phyloP scores from a whole-genome alignment of 2,329 filamentous ascomycete species.

The Ophiostoma piceae region DNA sequence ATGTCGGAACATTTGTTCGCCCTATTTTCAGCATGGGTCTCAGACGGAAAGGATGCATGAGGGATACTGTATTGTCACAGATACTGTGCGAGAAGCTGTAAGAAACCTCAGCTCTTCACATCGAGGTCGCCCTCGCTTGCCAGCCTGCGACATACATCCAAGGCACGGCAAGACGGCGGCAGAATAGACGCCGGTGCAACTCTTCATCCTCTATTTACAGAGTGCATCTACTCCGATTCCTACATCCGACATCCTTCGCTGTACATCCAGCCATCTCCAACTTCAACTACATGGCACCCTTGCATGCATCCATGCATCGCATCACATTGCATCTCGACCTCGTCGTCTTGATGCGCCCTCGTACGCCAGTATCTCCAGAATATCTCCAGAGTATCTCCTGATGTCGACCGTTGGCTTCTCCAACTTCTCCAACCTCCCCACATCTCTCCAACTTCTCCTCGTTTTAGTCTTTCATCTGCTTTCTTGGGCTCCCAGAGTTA shows the following conservation, averaged over 20 bases:
- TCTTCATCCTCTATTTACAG: not conserved
- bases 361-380: not conserved
- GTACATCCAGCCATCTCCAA: not conserved
- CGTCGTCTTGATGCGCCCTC: not conserved
- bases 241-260: not conserved
- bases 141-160: not conserved
- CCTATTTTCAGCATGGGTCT: not conserved
- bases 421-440: slow-evolving; percentile 7
- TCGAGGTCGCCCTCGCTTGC: slow-evolving; percentile 1
- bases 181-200: slow-evolving; percentile 9
- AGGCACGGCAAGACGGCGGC: not conserved
- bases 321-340: slow-evolving; percentile 3
- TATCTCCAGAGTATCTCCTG: not conserved
- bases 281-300: no score
- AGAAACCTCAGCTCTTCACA: not conserved
- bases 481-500: not conserved
- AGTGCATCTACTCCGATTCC: not conserved
- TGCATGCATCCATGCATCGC: not conserved
- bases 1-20: not conserved
- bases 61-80: not conserved
- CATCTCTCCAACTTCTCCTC: slow-evolving; percentile 13
- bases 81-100: not conserved
- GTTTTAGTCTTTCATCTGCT: not conserved
- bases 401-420: not conserved
- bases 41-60: not conserved